A percentile compares a stretch with the other conserved stretches of the same genome.
These are phyloP conservation scores for Leccinum imitatum DNA, from an alignment of 768 basidiomycete species.

Conservation along the genomic window DNA sequence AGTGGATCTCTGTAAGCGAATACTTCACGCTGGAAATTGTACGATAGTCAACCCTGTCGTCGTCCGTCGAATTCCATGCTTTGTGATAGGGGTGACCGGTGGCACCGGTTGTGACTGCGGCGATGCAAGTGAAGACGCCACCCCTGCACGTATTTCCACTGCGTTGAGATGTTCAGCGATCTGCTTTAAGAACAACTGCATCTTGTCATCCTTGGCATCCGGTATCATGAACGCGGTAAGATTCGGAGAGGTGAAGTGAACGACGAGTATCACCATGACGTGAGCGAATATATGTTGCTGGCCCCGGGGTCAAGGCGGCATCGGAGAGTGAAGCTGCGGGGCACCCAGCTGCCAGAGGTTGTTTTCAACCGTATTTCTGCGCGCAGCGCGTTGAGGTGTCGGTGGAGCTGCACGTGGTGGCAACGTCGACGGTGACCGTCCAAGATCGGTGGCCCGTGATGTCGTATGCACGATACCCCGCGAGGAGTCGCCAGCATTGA, in stretches of 20 bases:
- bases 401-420: too few species aligned
- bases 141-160: constrained; percentile 55
- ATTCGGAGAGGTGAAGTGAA: constrained; percentile 36
- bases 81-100: too few species aligned
- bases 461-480: too few species aligned
- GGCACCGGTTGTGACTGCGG: too few species aligned
- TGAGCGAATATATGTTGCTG: constrained; percentile 18
- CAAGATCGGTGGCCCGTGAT: too few species aligned
- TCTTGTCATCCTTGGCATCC: constrained; percentile 67
- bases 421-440: too few species aligned
- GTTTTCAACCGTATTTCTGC: constrained; percentile 25
- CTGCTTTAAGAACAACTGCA: constrained; percentile 85
- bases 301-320: too few species aligned
- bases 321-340: too few species aligned
- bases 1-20: constrained; percentile 39
- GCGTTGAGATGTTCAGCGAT: constrained; percentile 77
- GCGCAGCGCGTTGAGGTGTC: constrained; percentile 41
- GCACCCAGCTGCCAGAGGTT: constrained; percentile 8
- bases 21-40: constrained; percentile 1
- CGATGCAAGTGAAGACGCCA: too few species aligned
- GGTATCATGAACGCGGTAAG: constrained; percentile 50
- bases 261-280: constrained; percentile 25
- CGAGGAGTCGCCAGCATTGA: too few species aligned
- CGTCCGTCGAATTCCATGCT: too few species aligned
- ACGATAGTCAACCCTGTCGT: background rate